Evolutionary conservation across 768 basidiomycete genomes (phyloP).

Genomic region (Termitomyces sp.): DNA sequence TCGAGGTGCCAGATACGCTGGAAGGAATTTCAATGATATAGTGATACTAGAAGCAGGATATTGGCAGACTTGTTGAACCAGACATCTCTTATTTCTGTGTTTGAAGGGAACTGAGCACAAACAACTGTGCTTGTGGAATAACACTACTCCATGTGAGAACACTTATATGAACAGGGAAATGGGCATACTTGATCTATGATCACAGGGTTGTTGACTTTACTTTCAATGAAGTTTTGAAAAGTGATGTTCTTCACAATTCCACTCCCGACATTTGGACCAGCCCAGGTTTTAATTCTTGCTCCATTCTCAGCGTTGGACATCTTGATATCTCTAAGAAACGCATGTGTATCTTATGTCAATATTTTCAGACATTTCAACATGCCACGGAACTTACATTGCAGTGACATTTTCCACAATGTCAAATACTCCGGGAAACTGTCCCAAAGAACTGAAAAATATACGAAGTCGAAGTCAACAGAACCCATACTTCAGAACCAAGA

Average conservation of each 20-base stretch:
- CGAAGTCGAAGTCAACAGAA: background rate
- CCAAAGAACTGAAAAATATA: slow-evolving; percentile 44
- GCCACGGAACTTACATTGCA: slow-evolving; percentile 32
- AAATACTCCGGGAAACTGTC: slow-evolving; percentile 47
- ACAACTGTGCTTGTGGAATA: slow-evolving; percentile 43
- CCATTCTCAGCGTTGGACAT: slow-evolving; percentile 66
- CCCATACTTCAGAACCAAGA: background rate
- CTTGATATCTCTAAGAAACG: slow-evolving; percentile 40
- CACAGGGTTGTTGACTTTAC: slow-evolving; percentile 56
- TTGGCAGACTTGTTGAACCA: slow-evolving; percentile 45
- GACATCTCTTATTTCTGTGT: slow-evolving; percentile 53
- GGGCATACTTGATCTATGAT: slow-evolving; percentile 49
- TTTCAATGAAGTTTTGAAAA: slow-evolving; percentile 47
- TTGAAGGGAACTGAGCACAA: slow-evolving; percentile 54
- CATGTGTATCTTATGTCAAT: too few relatives aligned
- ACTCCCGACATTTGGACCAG: slow-evolving; percentile 54
- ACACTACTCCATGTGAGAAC: slow-evolving; percentile 27
- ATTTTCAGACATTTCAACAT: background rate
- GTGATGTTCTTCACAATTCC: slow-evolving; percentile 58
- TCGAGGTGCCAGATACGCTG: slow-evolving; percentile 57
- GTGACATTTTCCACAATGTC: slow-evolving; percentile 63
- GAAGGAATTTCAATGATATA: background rate
- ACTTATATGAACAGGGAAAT: background rate
- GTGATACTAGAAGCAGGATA: background rate
- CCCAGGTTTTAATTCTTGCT: slow-evolving; percentile 67